Evolutionary conservation across 345 rosid species (phyloP).

Genomic region (Cardamine occulta): DNA sequence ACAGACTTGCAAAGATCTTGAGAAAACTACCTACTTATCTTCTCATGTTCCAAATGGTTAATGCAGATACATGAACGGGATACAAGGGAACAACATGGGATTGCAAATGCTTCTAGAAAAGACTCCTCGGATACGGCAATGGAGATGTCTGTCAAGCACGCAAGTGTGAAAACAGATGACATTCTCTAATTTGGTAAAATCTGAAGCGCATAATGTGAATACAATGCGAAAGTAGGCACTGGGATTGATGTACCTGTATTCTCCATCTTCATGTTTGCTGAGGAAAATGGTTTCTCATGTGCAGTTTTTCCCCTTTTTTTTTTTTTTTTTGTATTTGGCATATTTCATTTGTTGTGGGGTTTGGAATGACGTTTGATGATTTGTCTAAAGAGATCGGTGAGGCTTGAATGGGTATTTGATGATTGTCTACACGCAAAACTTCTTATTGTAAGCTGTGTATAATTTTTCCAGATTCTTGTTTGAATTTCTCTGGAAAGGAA

Average conservation of each 20-base stretch:
- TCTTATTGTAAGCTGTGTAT: slow-evolving; percentile 35
- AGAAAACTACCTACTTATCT: background rate
- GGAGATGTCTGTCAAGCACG: slow-evolving; percentile 83
- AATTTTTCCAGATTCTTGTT: slow-evolving; percentile 30
- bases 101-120: slow-evolving; percentile 82
- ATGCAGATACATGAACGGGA: slow-evolving; percentile 65
- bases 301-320: slow-evolving; percentile 23
- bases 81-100: slow-evolving; percentile 65
- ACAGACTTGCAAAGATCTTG: background rate
- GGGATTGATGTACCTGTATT: slow-evolving; percentile 2
- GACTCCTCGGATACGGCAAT: slow-evolving; percentile 62
- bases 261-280: slow-evolving; percentile 34
- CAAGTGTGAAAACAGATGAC: slow-evolving; percentile 55
- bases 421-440: slow-evolving; percentile 13
- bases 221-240: slow-evolving; percentile 32
- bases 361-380: slow-evolving; percentile 27
- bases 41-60: slow-evolving; percentile 1
- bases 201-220: slow-evolving; percentile 40
- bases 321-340: background rate
- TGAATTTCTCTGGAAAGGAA: slow-evolving; percentile 12
- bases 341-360: slow-evolving; percentile 34
- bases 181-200: slow-evolving; percentile 34
- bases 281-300: slow-evolving; percentile 30
- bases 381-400: slow-evolving; percentile 6
- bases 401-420: slow-evolving; percentile 29